Conservation (phyloP, 73 alveolate species). For the Blepharisma stoltei region DNA sequence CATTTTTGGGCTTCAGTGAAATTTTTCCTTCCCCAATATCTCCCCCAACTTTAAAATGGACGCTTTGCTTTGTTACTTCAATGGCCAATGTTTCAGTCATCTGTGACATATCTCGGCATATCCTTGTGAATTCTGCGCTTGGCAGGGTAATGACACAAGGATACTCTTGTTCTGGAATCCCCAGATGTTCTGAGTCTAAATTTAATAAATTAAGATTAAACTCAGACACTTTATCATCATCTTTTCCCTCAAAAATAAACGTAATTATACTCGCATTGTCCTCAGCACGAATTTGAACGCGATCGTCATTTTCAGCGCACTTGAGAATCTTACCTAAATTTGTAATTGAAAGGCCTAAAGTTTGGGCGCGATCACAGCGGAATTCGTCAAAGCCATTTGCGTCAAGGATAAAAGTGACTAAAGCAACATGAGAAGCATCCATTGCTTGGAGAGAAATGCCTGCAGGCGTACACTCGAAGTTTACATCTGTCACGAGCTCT, state of each 20-base stretch:
- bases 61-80: constrained; percentile 74
- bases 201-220: constrained; percentile 90
- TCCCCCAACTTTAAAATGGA: constrained; percentile 88
- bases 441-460: constrained; percentile 98
- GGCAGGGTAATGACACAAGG: constrained; percentile 81
- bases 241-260: constrained; percentile 88
- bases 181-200: constrained; percentile 96
- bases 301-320: constrained; percentile 95
- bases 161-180: constrained; percentile 96
- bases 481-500: constrained; percentile 94
- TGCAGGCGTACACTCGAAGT: constrained; percentile 88
- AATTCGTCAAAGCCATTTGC: constrained; percentile 95
- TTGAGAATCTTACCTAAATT: constrained; percentile 91
- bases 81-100: constrained; percentile 87
- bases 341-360: constrained; percentile 89
- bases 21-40: constrained; percentile 95
- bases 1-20: constrained; percentile 66
- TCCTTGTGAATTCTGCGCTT: constrained; percentile 89
- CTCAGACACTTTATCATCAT: constrained; percentile 90
- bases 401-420: constrained; percentile 88
- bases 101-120: constrained; percentile 88
- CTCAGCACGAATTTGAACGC: constrained; percentile 90
- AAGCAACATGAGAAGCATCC: constrained; percentile 99
- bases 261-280: constrained; percentile 86
- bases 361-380: constrained; percentile 85